These are phyloP conservation scores for Claviceps spartinae DNA, from an alignment of 2,329 filamentous ascomycete species.

Conservation along the genomic window DNA sequence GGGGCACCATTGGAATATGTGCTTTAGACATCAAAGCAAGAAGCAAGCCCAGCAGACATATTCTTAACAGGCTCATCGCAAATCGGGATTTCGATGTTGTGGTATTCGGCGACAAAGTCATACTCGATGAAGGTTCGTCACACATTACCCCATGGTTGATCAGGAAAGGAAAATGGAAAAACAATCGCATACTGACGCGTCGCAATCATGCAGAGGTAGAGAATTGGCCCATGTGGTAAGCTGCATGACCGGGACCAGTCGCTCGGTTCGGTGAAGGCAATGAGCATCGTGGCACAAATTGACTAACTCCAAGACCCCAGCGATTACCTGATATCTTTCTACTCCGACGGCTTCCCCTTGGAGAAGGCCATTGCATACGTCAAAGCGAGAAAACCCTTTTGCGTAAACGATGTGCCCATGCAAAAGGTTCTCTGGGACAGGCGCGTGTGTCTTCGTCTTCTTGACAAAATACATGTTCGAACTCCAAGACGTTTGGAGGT, in stretches of 20 bases:
- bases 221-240: slow-evolving; percentile 82
- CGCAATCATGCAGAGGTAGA: slow-evolving; percentile 51
- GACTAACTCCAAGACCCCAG: slow-evolving; percentile 18
- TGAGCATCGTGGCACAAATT: slow-evolving; percentile 17
- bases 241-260: slow-evolving; percentile 5
- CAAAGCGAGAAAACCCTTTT: slow-evolving; percentile 85
- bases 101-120: slow-evolving; percentile 97
- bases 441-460: slow-evolving; percentile 71
- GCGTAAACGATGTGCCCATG: slow-evolving; percentile 95
- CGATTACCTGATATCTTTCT: slow-evolving; percentile 96
- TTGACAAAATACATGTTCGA: slow-evolving; percentile 80
- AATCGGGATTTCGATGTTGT: slow-evolving; percentile 92
- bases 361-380: slow-evolving; percentile 96
- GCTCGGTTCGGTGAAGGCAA: slow-evolving; percentile 20
- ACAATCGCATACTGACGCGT: slow-evolving; percentile 1
- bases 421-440: slow-evolving; percentile 96
- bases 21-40: slow-evolving; percentile 90
- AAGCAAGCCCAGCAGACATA: slow-evolving; percentile 94
- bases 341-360: slow-evolving; percentile 91
- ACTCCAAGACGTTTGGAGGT: slow-evolving; percentile 84
- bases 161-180: neutral
- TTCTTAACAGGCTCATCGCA: slow-evolving; percentile 79
- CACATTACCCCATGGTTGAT: no score
- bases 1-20: slow-evolving; percentile 76
- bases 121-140: slow-evolving; percentile 67